A percentile compares a stretch with the other conserved stretches of the same genome.
phyloP scores from a whole-genome alignment of 2,329 filamentous ascomycete genomes.

The Fusarium sp. region DNA sequence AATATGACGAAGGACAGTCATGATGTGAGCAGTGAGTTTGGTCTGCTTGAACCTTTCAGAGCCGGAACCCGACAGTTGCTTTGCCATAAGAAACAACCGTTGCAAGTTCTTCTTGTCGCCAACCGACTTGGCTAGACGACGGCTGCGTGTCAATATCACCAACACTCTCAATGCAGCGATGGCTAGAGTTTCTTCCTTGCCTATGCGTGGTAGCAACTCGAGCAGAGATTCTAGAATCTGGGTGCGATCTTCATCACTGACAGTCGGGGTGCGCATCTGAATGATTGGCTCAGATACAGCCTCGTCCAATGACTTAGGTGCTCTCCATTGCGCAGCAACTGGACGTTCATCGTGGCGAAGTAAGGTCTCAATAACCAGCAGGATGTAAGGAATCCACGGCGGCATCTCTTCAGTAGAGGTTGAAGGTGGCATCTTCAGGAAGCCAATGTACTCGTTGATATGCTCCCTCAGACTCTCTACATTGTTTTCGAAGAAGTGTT shows the following conservation, averaged over 20 bases:
- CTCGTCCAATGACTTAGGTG: constrained; percentile 64
- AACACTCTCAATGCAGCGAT: constrained; percentile 86
- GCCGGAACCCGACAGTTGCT: constrained; percentile 85
- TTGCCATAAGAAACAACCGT: constrained; percentile 93
- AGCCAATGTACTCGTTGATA: constrained; percentile 80
- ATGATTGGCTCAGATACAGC: constrained; percentile 67
- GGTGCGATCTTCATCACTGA: constrained; percentile 73
- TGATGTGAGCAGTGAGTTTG: constrained; percentile 71
- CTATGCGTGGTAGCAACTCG: constrained; percentile 85
- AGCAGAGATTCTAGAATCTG: constrained; percentile 82
- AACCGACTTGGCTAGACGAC: constrained; percentile 78
- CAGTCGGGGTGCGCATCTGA: constrained; percentile 68
- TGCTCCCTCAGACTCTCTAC: constrained; percentile 81
- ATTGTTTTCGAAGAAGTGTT: constrained; percentile 81
- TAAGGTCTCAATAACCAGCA: constrained; percentile 90
- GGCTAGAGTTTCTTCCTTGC: constrained; percentile 87
- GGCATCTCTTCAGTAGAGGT: constrained; percentile 82
- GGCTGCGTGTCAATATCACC: constrained; percentile 86
- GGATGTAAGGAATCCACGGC: constrained; percentile 90
- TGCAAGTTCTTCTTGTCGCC: constrained; percentile 92
- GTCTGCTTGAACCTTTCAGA: constrained; percentile 76
- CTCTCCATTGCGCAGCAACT: constrained; percentile 77
- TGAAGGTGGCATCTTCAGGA: constrained; percentile 78
- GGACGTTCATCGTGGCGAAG: constrained; percentile 91
- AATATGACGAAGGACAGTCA: constrained; percentile 90